These are phyloP conservation scores for Exserohilum rostratum DNA, from an alignment of 2,329 filamentous ascomycete genomes.

Conservation along the genomic window DNA sequence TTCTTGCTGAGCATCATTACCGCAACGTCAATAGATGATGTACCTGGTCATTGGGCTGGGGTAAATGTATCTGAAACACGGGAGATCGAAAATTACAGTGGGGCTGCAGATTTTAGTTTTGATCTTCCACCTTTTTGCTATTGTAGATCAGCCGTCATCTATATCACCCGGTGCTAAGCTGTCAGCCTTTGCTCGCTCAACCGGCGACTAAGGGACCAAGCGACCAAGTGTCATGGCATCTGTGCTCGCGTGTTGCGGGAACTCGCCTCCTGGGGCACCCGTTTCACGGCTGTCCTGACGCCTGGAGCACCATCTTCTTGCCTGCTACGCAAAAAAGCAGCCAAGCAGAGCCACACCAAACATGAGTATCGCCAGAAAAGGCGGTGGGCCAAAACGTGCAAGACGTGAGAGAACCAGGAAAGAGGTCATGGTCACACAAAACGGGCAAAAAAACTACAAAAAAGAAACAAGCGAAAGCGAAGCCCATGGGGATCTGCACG, in stretches of 20 bases:
- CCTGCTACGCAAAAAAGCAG: background rate
- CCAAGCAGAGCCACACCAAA: background rate
- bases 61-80: constrained; percentile 10
- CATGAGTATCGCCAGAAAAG: background rate
- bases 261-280: no score
- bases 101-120: constrained; percentile 1
- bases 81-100: background rate
- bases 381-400: background rate
- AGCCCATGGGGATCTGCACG: constrained; percentile 14
- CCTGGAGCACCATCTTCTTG: no score
- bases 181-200: background rate
- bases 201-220: background rate
- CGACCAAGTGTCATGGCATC: no score
- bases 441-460: background rate
- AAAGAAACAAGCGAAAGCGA: constrained; percentile 14
- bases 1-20: background rate
- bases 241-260: no score
- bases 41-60: constrained; percentile 1
- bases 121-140: background rate
- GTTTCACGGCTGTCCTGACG: no score
- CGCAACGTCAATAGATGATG: background rate
- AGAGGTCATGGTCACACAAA: background rate
- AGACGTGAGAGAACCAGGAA: background rate
- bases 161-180: background rate
- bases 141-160: background rate